phyloP scores from a whole-genome alignment of 75 land plant genomes.

The Adiantum capillusveneris region DNA sequence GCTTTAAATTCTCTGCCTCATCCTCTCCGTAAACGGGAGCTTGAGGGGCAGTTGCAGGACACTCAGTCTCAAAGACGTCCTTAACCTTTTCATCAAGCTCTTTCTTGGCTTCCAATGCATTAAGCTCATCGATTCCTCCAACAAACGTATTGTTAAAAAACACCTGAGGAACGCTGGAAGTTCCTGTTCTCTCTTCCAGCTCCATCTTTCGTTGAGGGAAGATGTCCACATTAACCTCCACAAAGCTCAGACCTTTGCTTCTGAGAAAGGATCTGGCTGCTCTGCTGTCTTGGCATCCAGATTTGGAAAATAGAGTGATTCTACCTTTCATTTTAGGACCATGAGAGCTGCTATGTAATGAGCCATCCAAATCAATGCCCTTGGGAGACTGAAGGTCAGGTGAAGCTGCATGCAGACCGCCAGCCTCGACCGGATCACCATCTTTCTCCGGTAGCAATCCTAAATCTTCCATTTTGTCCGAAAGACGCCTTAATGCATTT shows the following conservation, averaged over 20 bases:
- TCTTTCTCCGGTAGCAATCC: neutral
- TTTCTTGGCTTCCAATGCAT: slow-evolving; percentile 39
- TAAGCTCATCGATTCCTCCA: slow-evolving; percentile 61
- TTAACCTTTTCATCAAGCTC: slow-evolving; percentile 57
- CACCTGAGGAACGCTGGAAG: slow-evolving; percentile 54
- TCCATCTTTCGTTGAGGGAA: slow-evolving; percentile 63
- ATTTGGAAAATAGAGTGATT: slow-evolving; percentile 52
- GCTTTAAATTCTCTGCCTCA: slow-evolving; percentile 42
- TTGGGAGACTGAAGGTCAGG: slow-evolving; percentile 1
- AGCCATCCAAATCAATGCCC: neutral
- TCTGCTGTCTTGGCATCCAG: slow-evolving; percentile 56
- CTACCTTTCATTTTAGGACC: slow-evolving; percentile 44
- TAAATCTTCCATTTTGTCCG: slow-evolving; percentile 44
- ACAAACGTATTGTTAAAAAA: slow-evolving; percentile 57
- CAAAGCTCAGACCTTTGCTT: slow-evolving; percentile 39
- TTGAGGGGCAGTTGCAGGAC: slow-evolving; percentile 50
- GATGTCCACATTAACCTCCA: slow-evolving; percentile 70
- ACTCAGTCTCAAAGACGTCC: slow-evolving; percentile 34
- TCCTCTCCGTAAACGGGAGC: slow-evolving; percentile 74
- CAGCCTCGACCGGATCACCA: neutral
- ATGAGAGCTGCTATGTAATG: too few species aligned
- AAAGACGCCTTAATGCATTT: slow-evolving; percentile 48
- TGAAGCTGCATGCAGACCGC: slow-evolving; percentile 2
- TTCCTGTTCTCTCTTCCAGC: slow-evolving; percentile 59
- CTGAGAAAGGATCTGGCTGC: slow-evolving; percentile 40